Evolutionary conservation across 768 basidiomycete species (phyloP).

Genomic region (Butyriboletus loyo): DNA sequence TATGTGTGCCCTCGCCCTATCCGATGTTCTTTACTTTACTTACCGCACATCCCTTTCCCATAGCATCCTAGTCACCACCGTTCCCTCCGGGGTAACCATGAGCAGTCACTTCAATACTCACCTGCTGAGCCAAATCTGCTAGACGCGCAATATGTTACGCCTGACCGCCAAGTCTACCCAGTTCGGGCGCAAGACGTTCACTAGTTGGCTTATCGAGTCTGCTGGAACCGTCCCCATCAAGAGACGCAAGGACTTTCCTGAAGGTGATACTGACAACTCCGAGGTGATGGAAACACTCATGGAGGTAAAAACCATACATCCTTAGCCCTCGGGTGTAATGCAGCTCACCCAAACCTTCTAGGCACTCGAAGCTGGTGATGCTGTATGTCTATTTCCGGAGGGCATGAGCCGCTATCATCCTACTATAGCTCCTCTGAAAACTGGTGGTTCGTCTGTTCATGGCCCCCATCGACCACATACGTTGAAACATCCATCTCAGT

Average conservation of each 20-base stretch:
- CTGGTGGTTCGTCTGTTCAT: constrained; percentile 58
- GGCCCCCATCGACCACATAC: not conserved
- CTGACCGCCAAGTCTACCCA: constrained; percentile 87
- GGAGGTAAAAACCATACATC: constrained; percentile 41
- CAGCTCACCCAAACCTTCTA: constrained; percentile 29
- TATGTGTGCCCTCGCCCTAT: constrained; percentile 34
- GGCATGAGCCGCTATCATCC: constrained; percentile 85
- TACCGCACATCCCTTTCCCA: not conserved
- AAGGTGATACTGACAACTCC: constrained; percentile 60
- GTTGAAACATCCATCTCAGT: constrained; percentile 40
- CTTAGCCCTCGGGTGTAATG: not conserved
- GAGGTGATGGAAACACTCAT: constrained; percentile 66
- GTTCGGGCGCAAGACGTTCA: constrained; percentile 80
- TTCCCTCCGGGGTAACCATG: constrained; percentile 58
- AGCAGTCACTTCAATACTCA: not conserved
- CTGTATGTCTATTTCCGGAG: constrained; percentile 83
- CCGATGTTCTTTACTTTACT: not conserved
- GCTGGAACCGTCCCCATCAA: constrained; percentile 85
- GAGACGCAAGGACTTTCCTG: constrained; percentile 65
- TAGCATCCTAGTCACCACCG: constrained; percentile 71
- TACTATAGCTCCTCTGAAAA: constrained; percentile 83
- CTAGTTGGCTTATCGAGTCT: constrained; percentile 86
- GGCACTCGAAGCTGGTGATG: constrained; percentile 75
- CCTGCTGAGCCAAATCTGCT: constrained; percentile 5
- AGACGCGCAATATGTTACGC: constrained; percentile 78